Conservation (phyloP, 257 asterid species). For the Coffea eugenioides region DNA sequence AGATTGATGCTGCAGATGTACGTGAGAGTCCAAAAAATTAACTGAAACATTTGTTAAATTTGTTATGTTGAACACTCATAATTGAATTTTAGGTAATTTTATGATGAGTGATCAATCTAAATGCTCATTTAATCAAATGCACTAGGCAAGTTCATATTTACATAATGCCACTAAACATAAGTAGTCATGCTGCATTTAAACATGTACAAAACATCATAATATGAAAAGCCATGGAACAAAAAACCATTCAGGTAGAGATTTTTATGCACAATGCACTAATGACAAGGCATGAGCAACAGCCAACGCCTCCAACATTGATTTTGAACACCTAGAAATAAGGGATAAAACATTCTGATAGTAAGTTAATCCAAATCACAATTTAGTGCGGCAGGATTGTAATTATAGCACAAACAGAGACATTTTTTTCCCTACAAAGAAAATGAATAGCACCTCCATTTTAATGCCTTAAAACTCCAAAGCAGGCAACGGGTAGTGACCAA, state of each 20-base stretch:
- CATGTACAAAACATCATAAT: not conserved
- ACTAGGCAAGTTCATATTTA: not conserved
- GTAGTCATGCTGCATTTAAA: not conserved
- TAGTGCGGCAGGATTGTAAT: not conserved
- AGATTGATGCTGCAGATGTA: not conserved
- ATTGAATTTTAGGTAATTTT: not conserved
- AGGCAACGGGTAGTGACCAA: conserved; percentile 1
- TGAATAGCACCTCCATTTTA: not conserved
- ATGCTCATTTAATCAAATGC: not conserved
- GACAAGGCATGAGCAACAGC: not conserved
- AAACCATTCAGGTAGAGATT: not conserved
- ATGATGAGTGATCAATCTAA: not conserved
- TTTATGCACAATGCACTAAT: not conserved
- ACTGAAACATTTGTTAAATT: not conserved
- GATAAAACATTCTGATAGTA: not conserved
- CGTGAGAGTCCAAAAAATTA: not conserved
- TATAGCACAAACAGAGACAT: not conserved
- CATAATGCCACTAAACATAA: not conserved
- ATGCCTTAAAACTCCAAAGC: not conserved
- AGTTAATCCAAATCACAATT: not conserved
- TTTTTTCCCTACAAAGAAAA: too few species aligned
- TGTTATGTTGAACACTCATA: too few species aligned
- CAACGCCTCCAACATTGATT: not conserved
- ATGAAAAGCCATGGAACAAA: not conserved
- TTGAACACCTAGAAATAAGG: not conserved